These are phyloP conservation scores for Letharia lupina DNA, from an alignment of 495 filamentous ascomycete species.

Conservation along the genomic window DNA sequence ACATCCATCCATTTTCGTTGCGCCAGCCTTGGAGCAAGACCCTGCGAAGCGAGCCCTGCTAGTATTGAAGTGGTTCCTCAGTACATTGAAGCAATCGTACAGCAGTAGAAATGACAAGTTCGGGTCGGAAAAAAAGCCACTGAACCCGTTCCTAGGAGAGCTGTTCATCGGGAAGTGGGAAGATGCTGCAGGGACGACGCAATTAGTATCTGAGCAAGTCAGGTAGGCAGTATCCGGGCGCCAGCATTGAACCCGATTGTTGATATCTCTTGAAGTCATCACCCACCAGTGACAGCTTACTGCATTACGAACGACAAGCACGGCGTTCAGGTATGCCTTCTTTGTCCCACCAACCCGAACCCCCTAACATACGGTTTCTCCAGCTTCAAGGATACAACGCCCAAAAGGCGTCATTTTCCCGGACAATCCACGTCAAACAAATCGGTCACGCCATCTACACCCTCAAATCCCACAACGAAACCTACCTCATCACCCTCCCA, in stretches of 20 bases:
- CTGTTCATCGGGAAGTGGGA: constrained; percentile 85
- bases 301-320: constrained; percentile 78
- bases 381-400: constrained; percentile 90
- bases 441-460: constrained; percentile 87
- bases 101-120: constrained; percentile 83
- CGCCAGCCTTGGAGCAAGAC: constrained; percentile 72
- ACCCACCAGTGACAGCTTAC: constrained; percentile 95
- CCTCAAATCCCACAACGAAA: constrained; percentile 57
- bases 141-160: constrained; percentile 88
- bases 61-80: constrained; percentile 96
- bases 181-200: constrained; percentile 62
- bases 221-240: constrained; percentile 41
- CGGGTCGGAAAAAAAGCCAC: constrained; percentile 92
- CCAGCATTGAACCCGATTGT: background rate
- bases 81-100: constrained; percentile 91
- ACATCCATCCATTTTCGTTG: constrained; percentile 80
- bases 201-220: constrained; percentile 72
- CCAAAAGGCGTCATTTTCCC: constrained; percentile 91
- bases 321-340: constrained; percentile 54
- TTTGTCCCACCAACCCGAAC: background rate
- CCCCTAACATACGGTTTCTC: constrained; percentile 9
- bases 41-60: constrained; percentile 75
- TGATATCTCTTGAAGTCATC: constrained; percentile 53
- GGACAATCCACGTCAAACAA: constrained; percentile 92
- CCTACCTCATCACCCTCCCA: constrained; percentile 86